Base-by-base conservation (phyloP, 352 stramenopile genomes). In the Paralagenidium karlingii region DNA sequence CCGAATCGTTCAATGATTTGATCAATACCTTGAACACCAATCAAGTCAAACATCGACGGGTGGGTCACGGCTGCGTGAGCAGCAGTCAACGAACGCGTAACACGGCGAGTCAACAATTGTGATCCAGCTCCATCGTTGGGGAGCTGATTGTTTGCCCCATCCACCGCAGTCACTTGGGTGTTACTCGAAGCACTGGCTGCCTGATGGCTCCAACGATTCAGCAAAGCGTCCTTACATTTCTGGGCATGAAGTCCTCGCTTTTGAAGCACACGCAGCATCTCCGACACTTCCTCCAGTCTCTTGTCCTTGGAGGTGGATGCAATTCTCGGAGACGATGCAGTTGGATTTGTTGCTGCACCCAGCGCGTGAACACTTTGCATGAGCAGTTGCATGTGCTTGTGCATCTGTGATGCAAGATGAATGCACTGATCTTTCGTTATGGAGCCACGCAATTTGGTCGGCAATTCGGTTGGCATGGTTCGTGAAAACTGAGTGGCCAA, bases 41-140 rank as follows among this genome's bases (percentile, higher is more conserved):
- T 68, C 38, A 91, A 52, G 33, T 91, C 78, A 49, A 89, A 91
- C 74, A 91, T 91, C 6, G 75, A 89, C 13, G 78, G 78, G 32
- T 88, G 74, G 2, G 68, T 63, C 13, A 91, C 67, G 0, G 78
- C 78, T 2, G 78, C 75, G 47, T 87, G 75, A 3, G 78, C 78
- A 2, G 78, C 73, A 2, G 61, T 86, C 26, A 91, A 53, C 5
- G 78, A 86, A 13, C 78, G 66, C 9, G 78, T 91, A 13, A 91
- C 73, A 22, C 78, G 69, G 26, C 3, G 33, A 9, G 29, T 16
- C 29, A 9, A 11, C 33, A 36, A 46, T 40, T 11, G 32, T 13
- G 3, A 9, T 28, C 39, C 8, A 25, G 18, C 29, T 37, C 22
- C 22, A n/a, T 21, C 26, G 34, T 22, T 28, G 43, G 39, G 15